Percentiles rank a stretch among this genome's conserved stretches.
These are phyloP conservation scores for Lasiodiplodia citricola DNA, from an alignment of 2,329 filamentous ascomycete species.

Conservation along the genomic window DNA sequence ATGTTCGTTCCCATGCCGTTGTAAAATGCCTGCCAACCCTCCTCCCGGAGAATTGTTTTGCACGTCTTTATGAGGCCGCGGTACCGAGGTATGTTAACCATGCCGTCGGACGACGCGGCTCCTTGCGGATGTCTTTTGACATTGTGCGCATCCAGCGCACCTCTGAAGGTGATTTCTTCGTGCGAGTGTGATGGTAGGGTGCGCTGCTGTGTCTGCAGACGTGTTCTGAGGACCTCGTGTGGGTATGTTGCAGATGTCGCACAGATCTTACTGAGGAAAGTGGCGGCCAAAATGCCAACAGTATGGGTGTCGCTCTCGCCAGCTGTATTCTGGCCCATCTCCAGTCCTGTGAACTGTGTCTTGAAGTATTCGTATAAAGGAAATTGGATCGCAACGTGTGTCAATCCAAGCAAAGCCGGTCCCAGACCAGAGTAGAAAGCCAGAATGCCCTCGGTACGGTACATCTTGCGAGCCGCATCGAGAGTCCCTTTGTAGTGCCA, in stretches of 20 bases:
- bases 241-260: constrained; percentile 96
- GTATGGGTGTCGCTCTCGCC: constrained; percentile 71
- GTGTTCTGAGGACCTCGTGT: constrained; percentile 92
- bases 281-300: constrained; percentile 83
- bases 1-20: constrained; percentile 97
- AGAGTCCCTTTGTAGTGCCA: constrained; percentile 92
- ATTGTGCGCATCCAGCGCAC: constrained; percentile 36
- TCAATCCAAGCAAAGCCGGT: constrained; percentile 86
- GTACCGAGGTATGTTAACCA: constrained; percentile 66
- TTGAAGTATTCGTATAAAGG: constrained; percentile 95
- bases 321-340: constrained; percentile 74
- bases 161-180: constrained; percentile 58
- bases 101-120: constrained; percentile 60
- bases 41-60: constrained; percentile 82
- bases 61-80: constrained; percentile 81
- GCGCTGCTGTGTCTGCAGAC: constrained; percentile 90
- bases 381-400: constrained; percentile 96
- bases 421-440: constrained; percentile 97
- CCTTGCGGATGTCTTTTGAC: constrained; percentile 53
- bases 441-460: constrained; percentile 80
- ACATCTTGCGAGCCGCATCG: constrained; percentile 96
- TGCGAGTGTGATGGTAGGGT: constrained; percentile 53
- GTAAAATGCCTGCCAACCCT: constrained; percentile 96
- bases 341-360: constrained; percentile 84
- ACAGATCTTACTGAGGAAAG: constrained; percentile 90